Evolutionary conservation across 2,329 filamentous ascomycete genomes (phyloP).

Genomic region (Aaosphaeria pasadenensis): DNA sequence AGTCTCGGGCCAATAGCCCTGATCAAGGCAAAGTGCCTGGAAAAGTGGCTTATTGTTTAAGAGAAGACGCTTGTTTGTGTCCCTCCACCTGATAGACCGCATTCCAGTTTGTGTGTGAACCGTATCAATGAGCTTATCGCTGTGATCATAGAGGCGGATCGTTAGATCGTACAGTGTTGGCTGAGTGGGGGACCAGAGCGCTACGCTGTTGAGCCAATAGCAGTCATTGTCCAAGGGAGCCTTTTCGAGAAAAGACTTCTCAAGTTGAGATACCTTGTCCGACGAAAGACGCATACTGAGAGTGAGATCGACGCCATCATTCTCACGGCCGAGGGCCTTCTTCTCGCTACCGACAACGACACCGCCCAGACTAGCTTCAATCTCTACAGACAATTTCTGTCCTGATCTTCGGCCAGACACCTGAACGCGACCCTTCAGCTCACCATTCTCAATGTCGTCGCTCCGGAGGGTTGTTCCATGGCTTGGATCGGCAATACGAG

Average conservation of each 20-base stretch:
- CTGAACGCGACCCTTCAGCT: constrained; percentile 50
- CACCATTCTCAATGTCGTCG: constrained; percentile 52
- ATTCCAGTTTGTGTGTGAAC: constrained; percentile 61
- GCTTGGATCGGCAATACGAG: constrained; percentile 55
- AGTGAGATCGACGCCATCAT: constrained; percentile 47
- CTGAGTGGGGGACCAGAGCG: constrained; percentile 60
- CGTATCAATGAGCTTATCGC: constrained; percentile 49
- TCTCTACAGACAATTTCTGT: constrained; percentile 48
- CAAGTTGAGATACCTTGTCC: constrained; percentile 40
- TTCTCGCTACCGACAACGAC: constrained; percentile 45
- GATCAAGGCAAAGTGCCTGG: constrained; percentile 59
- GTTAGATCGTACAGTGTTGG: constrained; percentile 56
- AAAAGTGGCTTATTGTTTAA: constrained; percentile 60
- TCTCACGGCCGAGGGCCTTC: constrained; percentile 48
- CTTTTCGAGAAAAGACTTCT: constrained; percentile 13
- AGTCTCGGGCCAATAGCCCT: constrained; percentile 62
- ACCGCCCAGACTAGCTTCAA: constrained; percentile 54
- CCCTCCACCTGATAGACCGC: constrained; percentile 58
- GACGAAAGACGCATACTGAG: constrained; percentile 49
- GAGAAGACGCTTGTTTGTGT: constrained; percentile 57
- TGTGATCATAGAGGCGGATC: constrained; percentile 50
- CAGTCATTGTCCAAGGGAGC: constrained; percentile 38
- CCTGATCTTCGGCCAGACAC: constrained; percentile 50
- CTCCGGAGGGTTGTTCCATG: constrained; percentile 57
- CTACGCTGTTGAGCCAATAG: constrained; percentile 55